These are phyloP conservation scores for Alternaria ethzedia DNA, from an alignment of 2,329 filamentous ascomycete species.

Conservation along the genomic window DNA sequence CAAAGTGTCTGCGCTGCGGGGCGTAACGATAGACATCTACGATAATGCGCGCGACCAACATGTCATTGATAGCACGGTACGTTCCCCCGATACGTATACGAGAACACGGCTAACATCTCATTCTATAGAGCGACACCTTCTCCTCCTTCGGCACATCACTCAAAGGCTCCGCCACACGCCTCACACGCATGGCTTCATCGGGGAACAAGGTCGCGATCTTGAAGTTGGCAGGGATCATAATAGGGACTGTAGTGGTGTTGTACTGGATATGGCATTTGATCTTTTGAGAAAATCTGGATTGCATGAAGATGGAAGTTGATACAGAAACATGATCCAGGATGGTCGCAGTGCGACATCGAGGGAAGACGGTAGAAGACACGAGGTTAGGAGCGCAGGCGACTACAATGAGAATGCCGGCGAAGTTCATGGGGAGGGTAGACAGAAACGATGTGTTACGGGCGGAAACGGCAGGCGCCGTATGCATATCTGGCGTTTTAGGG, in stretches of 20 bases:
- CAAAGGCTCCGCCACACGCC: constrained; percentile 79
- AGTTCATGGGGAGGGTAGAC: no score
- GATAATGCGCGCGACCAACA: constrained; percentile 90
- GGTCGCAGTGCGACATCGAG: no score
- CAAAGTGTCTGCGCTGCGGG: constrained; percentile 90
- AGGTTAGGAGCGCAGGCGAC: not conserved
- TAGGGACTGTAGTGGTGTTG: constrained; percentile 73
- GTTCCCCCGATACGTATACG: no score
- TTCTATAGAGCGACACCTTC: constrained; percentile 81
- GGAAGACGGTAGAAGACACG: no score
- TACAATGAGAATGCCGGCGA: not conserved
- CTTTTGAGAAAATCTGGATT: not conserved
- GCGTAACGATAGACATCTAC: constrained; percentile 97
- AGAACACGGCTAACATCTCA: not conserved
- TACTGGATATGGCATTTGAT: constrained; percentile 67
- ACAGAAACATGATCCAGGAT: not conserved
- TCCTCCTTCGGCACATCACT: constrained; percentile 82
- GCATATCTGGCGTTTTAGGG: constrained; percentile 2
- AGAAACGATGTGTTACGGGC: not conserved
- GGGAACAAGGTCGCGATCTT: constrained; percentile 92
- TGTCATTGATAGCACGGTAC: constrained; percentile 86
- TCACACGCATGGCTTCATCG: constrained; percentile 87
- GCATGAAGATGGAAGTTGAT: not conserved
- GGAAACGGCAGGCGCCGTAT: not conserved
- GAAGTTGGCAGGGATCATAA: constrained; percentile 84